Evolutionary conservation across 2,329 filamentous ascomycete genomes (phyloP).

Genomic region (Zelopaecilomyces penicillatus): DNA sequence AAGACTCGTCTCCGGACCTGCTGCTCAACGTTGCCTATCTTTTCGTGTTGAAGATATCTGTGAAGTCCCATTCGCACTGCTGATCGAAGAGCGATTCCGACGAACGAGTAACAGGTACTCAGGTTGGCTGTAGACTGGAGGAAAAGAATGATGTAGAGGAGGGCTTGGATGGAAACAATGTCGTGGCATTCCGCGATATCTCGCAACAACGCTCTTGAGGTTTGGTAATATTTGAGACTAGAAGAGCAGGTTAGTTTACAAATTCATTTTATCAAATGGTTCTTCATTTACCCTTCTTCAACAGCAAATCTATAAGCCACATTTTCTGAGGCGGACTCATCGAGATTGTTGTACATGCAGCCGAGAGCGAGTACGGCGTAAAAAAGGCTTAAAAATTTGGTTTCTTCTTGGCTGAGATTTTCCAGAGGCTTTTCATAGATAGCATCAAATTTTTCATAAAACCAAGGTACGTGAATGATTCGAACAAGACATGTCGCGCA

Average conservation of each 20-base stretch:
- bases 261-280: not conserved
- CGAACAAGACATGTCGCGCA: constrained; percentile 53
- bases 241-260: constrained; percentile 1
- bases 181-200: constrained; percentile 65
- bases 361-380: constrained; percentile 65
- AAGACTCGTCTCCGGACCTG: constrained; percentile 58
- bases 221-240: constrained; percentile 68
- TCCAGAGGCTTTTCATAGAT: constrained; percentile 65
- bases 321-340: constrained; percentile 41
- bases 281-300: constrained; percentile 45
- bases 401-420: constrained; percentile 54
- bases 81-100: constrained; percentile 68
- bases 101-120: constrained; percentile 70
- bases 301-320: constrained; percentile 42
- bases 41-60: constrained; percentile 57
- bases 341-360: constrained; percentile 58
- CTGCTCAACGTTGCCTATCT: constrained; percentile 53
- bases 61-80: constrained; percentile 73
- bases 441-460: constrained; percentile 67
- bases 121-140: constrained; percentile 72
- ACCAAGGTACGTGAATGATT: constrained; percentile 73
- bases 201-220: constrained; percentile 55
- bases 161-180: constrained; percentile 62
- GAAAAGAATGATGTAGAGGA: constrained; percentile 75
- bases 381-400: constrained; percentile 60